phyloP scores from a whole-genome alignment of 257 asterid species.

The Solanum appendiculatum region DNA sequence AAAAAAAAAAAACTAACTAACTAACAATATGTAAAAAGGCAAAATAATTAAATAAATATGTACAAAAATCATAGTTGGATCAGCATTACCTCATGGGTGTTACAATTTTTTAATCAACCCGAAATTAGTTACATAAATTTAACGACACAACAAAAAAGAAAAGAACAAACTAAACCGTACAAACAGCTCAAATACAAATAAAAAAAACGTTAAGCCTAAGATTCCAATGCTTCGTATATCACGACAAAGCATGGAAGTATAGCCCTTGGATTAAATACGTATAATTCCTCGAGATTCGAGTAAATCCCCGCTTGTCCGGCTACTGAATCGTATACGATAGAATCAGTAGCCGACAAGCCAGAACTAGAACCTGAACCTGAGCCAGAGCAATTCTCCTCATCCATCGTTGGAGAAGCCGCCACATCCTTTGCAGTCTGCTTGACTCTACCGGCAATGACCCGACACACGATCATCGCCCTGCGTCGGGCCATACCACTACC shows the following conservation, averaged over 20 bases:
- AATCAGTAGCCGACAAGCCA: neutral
- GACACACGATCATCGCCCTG: slow-evolving; percentile 86
- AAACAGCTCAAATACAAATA: neutral
- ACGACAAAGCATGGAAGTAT: slow-evolving; percentile 52
- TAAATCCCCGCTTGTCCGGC: slow-evolving; percentile 25
- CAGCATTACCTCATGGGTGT: neutral
- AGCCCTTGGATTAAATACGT: slow-evolving; percentile 46
- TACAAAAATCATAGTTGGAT: neutral
- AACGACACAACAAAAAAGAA: neutral
- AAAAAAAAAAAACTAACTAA: no score
- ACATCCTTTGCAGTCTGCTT: slow-evolving; percentile 29
- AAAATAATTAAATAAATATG: neutral
- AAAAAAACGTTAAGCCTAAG: neutral
- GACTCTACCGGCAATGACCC: slow-evolving; percentile 86
- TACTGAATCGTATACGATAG: slow-evolving; percentile 19
- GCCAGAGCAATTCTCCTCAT: slow-evolving; percentile 8
- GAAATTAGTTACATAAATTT: neutral
- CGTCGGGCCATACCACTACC: slow-evolving; percentile 11
- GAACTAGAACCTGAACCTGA: neutral
- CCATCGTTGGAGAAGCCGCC: neutral
- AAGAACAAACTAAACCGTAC: neutral
- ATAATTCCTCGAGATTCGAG: slow-evolving; percentile 40
- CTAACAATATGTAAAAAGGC: neutral
- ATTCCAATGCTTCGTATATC: slow-evolving; percentile 31
- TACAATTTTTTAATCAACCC: neutral